Base-by-base conservation (phyloP, 345 rosid species). In the Capsella bursapastoris region DNA sequence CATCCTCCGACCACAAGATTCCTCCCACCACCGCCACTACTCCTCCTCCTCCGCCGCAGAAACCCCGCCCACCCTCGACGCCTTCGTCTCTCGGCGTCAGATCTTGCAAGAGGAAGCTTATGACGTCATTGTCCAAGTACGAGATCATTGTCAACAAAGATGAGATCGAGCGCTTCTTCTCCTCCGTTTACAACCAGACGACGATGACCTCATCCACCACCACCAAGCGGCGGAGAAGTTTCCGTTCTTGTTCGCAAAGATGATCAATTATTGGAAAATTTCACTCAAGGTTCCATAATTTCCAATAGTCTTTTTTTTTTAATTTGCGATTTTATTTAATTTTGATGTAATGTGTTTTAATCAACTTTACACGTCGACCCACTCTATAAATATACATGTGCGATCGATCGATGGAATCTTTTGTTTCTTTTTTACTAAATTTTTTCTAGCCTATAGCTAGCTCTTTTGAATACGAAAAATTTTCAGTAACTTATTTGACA, bases 1-100 rank as follows among this genome's bases (percentile, higher is more conserved):
- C 76, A 49, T 77, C 80, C 27, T 70, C 80, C 62, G 80, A 77
- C 67, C 71, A 77, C 72, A 77, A 64, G 71, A 70, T 77, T 49
- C 80, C 80, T 57, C 76, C 67, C 5, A 37, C 62, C 61, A 64
- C 72, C 67, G 67, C 71, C 56, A 77, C 80, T 8, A 77, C 80
- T 64, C 80, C 80, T 64, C 80, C 80, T 37, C 80, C 76, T 14
- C 76, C 80, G 2, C 80, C 80, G 1, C 80, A 77, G 8, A 77
- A 77, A 64, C 80, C 56, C 3, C 76, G 72, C 2, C 72, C 76
- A 29, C 67, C 76, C 37, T 57, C 59, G 0, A 37, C 63, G 0
- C 70, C 76, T 32, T 49, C 76, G 8, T 56, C 76, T 37, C 66
- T 77, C 3, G 12, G 22, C 45, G 31, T 49, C 38, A 70, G 76